Evolutionary conservation across 805 yeast genomes (phyloP), one percentile per base, ranked within the genome.

Genomic region (Pichia rugopelliculosa): DNA sequence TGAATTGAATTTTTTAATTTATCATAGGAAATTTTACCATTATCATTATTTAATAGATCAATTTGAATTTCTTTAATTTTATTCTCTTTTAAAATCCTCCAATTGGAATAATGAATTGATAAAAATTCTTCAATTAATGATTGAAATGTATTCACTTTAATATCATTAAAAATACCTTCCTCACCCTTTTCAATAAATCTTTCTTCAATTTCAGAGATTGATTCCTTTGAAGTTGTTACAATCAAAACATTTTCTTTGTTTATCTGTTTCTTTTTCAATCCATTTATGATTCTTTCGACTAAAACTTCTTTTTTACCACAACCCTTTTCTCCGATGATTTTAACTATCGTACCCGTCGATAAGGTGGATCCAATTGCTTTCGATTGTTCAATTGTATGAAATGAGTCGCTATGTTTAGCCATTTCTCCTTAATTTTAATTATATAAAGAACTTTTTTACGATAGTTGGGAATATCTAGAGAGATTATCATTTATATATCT

Each of bases 1-100:
- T 42, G 36, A 21, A 47, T 34, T 22, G 47, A n/a, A n/a, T 21
- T 23, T 43, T 47, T 43, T 17, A 39, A 20, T 33, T 33, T 43
- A 13, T 17, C 33, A 39, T 39, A 24, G 13, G 45, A 36, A 34
- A 46, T 41, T 18, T 41, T 21, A 13, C 21, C 33, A 13, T 30
- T 30, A 6, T 33, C 24, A 38, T 20, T 22, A 2, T 30, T 10
- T 11, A 13, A 4, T 20, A 15, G 6, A 13, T 38, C n/a, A 33
- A 6, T 26, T n/a, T 30, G 34, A 30, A 38, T 8, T 15, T 30
- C 37, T 15, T 23, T 42, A 20, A 38, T 30, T 22, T 12, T 33
- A 5, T 38, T 11, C 7, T 38, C 41, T 6, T 34, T 22, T n/a
- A 42, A 17, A 7, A 47, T 22, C 17, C 36, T 46, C 47, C 47